Evolutionary conservation across 352 stramenopile genomes (phyloP), one percentile per base, ranked within the genome.

Genomic region (Phytophthora pisi): DNA sequence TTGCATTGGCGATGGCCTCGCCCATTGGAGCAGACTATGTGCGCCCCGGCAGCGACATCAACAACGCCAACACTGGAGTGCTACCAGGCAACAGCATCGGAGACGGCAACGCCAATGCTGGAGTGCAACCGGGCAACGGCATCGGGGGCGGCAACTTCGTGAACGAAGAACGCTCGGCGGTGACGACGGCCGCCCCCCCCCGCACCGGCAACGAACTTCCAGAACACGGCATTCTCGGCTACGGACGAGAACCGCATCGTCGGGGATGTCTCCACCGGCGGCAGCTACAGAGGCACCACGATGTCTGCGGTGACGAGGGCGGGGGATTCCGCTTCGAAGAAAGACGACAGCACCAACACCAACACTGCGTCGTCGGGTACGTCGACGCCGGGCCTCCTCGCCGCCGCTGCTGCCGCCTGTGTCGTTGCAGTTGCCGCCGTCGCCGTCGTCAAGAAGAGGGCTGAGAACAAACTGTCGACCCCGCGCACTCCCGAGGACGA

Each of bases 401-500:
- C 60, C 10, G 52, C 30, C 10, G 52, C 30, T 7, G 68, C 46
- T 4, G 57, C 65, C 13, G 51, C 65, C 20, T 75, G 63, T 13
- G 15, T 72, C 5, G 61, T 59, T 42, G 57, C 51, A 7, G 46
- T 67, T n/a, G 68, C 36, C 8, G 68, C 51, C 11, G 30, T 72
- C 16, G 23, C 24, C 0, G 46, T 65, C n/a, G 36, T 42, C 30
- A 70, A 62, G 40, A 70, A 60, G 54, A 61, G 68, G 24, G 46
- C 51, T 7, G 34, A 52, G 0, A 51, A 24, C 40, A 54, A 20
- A 0, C 26, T 59, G 5, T 24, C 59, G 26, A 72, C 57, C 28
- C 63, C 68, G 8, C 51, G 53, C 28, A 68, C 68, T 16, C 68
- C 68, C 0, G 28, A 51, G 20, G 62, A 68, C 38, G 66, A 70